Conservation (phyloP, 2,329 filamentous ascomycete species). For the Cytospora paraplurivora region DNA sequence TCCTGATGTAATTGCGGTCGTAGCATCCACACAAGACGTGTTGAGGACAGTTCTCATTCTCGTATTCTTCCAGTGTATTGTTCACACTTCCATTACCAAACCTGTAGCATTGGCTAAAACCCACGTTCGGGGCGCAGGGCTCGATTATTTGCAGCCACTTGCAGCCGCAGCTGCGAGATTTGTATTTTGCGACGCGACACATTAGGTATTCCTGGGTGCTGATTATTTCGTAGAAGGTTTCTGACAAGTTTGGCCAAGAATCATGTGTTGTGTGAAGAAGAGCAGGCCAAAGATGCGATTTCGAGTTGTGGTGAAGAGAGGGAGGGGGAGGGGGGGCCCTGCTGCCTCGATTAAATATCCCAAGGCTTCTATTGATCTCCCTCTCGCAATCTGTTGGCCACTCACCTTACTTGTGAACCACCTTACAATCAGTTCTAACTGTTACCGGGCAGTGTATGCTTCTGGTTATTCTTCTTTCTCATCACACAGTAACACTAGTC, state of each 20-base stretch:
- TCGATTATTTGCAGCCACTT: conserved; percentile 52
- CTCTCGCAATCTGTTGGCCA: neutral
- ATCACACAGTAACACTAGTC: neutral
- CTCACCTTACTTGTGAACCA: too few relatives aligned
- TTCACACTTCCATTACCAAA: conserved; percentile 46
- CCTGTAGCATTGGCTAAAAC: conserved; percentile 51
- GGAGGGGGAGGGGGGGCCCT: neutral
- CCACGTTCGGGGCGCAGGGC: conserved; percentile 52
- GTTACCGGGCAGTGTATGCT: too few relatives aligned
- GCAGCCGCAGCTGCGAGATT: conserved; percentile 53
- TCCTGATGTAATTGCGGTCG: conserved; percentile 50
- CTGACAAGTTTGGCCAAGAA: neutral
- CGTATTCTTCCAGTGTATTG: conserved; percentile 38
- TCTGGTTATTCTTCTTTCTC: too few relatives aligned
- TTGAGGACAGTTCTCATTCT: conserved; percentile 44
- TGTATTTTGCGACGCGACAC: conserved; percentile 53
- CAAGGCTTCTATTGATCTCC: neutral
- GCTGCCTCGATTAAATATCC: neutral
- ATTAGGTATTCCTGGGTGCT: conserved; percentile 37
- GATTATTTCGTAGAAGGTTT: neutral
- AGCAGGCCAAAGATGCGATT: neutral
- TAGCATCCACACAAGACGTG: conserved; percentile 46
- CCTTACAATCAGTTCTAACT: too few relatives aligned
- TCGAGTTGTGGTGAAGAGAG: neutral
- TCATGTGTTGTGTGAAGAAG: neutral